Base-by-base conservation (phyloP, 1,284 basidiomycete species). In the Schizophyllum amplum region DNA sequence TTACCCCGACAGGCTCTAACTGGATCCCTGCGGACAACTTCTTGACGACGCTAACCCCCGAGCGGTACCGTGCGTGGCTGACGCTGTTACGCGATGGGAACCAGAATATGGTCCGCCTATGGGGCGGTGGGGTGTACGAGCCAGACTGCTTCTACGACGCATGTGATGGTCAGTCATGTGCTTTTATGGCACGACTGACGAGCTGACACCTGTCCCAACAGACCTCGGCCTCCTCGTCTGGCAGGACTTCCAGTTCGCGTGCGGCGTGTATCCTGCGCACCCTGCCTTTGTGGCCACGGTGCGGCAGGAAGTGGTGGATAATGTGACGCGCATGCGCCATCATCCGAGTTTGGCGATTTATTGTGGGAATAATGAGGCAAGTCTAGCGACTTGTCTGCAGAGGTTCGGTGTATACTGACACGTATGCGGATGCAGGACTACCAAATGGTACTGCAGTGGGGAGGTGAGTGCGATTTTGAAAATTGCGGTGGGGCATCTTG, bases 11-110 rank as follows among this genome's bases (percentile, higher is more conserved):
- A 86, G 87, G 90, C 49, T 90, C 89, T 1, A 96, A 95, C 69
- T 96, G 93, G 93, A 95, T 96, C 64, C 93, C 93, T 2, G 88
- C 87, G 0, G 92, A 95, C 68, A 90, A 84, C 4, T 92, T 95
- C 71, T 71, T 94, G 48, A 93, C 93, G 1, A 86, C 81, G 83
- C 88, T 88, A 47, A 81, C 79, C 11, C 61, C 72, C 17, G 78
- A 80, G 58, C 73, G 81, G 56, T 92, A 92, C 63, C 75, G 81
- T 53, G 72, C 74, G 9, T 92, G 88, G 88, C 73, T 93, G 7
- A 77, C 87, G 61, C 76, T 93, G 5, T 71, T 92, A 24, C 78
- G 87, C 3, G 78, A 89, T 57, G 91, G 91, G 7, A 90, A 92
- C 61, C 90, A 92, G 68, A 92, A 90, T 64, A 92, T 92, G 89